Evolutionary conservation across 2,329 filamentous ascomycete genomes (phyloP).

Genomic region (Escovopsis sp.): DNA sequence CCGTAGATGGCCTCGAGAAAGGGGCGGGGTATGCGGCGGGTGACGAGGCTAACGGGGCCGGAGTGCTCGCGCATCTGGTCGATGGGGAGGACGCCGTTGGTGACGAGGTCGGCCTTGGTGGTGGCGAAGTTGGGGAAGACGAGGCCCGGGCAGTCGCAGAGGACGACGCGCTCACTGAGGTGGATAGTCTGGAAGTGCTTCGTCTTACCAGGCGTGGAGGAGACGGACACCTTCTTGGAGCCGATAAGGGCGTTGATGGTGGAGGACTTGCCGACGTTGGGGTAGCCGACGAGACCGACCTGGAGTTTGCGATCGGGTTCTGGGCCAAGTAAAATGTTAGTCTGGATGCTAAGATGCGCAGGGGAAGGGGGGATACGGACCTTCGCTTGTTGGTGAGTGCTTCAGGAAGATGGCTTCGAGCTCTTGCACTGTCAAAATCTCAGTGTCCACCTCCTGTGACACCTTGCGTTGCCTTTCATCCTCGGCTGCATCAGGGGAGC

Average conservation of each 20-base stretch:
- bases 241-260: constrained; percentile 99
- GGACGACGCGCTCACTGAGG: constrained; percentile 71
- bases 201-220: constrained; percentile 91
- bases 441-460: constrained; percentile 41
- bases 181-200: constrained; percentile 99
- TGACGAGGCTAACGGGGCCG: constrained; percentile 70
- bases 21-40: constrained; percentile 67
- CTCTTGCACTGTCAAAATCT: constrained; percentile 85
- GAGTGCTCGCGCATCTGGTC: constrained; percentile 90
- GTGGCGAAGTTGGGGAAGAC: constrained; percentile 97
- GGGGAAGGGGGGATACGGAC: constrained; percentile 20
- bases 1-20: constrained; percentile 92
- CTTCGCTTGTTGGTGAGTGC: constrained; percentile 42
- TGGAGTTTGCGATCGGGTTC: constrained; percentile 50
- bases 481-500: no score
- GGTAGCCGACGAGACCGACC: constrained; percentile 91
- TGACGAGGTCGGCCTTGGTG: constrained; percentile 91
- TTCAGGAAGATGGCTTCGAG: constrained; percentile 75
- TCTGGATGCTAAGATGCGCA: no score
- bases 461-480: no score
- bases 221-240: constrained; percentile 96
- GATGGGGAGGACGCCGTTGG: constrained; percentile 87
- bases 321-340: constrained; percentile 8
- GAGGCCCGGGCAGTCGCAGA: constrained; percentile 96
- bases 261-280: constrained; percentile 97